Percentiles rank a stretch among this genome's conserved stretches.
Evolutionary conservation across 305 asterid genomes (phyloP).

Genomic region (Nicotiana rustica): DNA sequence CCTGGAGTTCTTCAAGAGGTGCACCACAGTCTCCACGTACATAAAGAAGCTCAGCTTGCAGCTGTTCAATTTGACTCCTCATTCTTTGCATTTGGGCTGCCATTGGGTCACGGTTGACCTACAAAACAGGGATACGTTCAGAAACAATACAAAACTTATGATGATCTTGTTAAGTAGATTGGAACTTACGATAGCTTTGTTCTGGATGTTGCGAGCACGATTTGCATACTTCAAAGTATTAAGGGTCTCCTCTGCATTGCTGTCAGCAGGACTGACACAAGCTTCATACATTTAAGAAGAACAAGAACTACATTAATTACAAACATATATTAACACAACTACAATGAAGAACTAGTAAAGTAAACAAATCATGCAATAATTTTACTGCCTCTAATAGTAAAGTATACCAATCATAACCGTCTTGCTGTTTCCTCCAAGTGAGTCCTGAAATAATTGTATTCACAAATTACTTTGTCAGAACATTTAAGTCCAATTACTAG

Average conservation of each 20-base stretch:
- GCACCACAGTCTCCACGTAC: constrained; percentile 75
- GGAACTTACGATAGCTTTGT: constrained; percentile 87
- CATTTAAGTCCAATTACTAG: not conserved
- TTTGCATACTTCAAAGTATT: constrained; percentile 93
- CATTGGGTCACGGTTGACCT: constrained; percentile 95
- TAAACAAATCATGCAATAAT: constrained; percentile 21
- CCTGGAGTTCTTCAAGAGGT: constrained; percentile 90
- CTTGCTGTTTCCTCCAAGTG: constrained; percentile 97
- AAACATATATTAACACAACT: not conserved
- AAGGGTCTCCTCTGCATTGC: constrained; percentile 92
- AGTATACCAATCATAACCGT: constrained; percentile 93
- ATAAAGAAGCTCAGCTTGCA: constrained; percentile 89
- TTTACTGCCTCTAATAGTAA: constrained; percentile 30
- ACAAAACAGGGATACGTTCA: constrained; percentile 15
- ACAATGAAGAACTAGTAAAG: not conserved
- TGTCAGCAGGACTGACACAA: constrained; percentile 96
- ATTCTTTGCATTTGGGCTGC: constrained; percentile 85
- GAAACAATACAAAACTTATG: constrained; percentile 15
- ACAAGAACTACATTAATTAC: not conserved
- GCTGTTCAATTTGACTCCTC: constrained; percentile 90
- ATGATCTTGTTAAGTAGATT: not conserved
- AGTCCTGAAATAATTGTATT: constrained; percentile 66
- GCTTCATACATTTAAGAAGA: constrained; percentile 55
- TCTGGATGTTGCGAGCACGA: constrained; percentile 94
- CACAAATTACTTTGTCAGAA: constrained; percentile 37